Base-by-base conservation (phyloP, 2,329 filamentous ascomycete genomes). In the Phialophora macrospora region DNA sequence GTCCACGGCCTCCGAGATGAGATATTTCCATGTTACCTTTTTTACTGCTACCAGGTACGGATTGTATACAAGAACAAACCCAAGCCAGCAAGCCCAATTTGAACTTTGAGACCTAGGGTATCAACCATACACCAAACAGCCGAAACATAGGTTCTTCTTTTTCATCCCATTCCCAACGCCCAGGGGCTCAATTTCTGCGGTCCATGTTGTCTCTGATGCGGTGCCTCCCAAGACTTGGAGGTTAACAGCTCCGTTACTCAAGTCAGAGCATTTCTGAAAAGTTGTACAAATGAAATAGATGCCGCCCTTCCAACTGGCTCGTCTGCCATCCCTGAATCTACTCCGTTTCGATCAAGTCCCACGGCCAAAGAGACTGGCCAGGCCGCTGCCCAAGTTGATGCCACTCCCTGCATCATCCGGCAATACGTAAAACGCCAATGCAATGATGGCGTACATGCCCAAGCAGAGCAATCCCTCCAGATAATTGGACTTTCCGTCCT, bases 401-500 rank as follows among this genome's bases (percentile, higher is more conserved):
- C 60, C 64, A 28, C 26, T 64, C 4, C 60, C 61, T 20, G 70
- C 72, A 66, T 78, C 74, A 64, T 83, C 81, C 14, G 81, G 81
- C 68, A 83, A 80, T 61, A 83, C 79, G 61, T 78, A 82, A 73
- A 82, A 82, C 2, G 80, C 80, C 60, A 82, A 73, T 3, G 80
- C 80, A 55, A 82, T 78, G 62, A 82, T 82, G 55, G 78, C 54
- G 63, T 80, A 80, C 82, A 84, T 80, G 74, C 83, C 83, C 67
- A 85, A 71, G 63, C 88, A 84, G 86, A 94, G 90, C 55, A 89
- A 89, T 52, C 91, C 91, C 76, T 94, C 91, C 24, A 94, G 85
- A 72, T 94, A 94, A 77, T 94, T 95, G 14, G 88, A 91, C 77
- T 90, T 91, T 73, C 91, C 91, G 74, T 94, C 91, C 74, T 91